Conservation (phyloP, 2,329 filamentous ascomycete species). For the Fusarium mangiferae region DNA sequence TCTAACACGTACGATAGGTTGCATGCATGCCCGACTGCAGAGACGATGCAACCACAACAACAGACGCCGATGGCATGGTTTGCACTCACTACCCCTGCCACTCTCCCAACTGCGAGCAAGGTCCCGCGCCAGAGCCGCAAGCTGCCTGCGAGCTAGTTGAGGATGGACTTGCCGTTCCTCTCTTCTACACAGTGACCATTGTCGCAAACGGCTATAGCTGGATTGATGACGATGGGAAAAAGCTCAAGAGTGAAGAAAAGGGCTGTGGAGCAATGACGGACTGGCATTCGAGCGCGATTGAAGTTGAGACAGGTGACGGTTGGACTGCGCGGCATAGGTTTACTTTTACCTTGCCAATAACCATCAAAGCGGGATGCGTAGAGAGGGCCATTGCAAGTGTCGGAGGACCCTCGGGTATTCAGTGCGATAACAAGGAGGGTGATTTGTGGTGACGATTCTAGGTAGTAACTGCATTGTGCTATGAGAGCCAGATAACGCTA, state of each 20-base stretch:
- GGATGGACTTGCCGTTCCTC: background rate
- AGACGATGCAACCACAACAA: background rate
- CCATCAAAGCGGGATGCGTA: background rate
- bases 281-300: background rate
- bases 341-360: background rate
- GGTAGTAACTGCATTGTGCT: accelerated
- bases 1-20: background rate
- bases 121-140: accelerated
- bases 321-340: background rate
- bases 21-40: background rate
- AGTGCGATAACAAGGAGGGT: background rate
- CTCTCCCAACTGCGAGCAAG: background rate
- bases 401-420: accelerated
- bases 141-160: background rate
- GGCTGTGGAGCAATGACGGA: background rate
- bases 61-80: accelerated
- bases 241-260: background rate
- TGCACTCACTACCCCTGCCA: background rate
- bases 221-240: background rate
- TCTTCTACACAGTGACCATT: background rate
- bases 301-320: background rate
- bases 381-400: background rate
- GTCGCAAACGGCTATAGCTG: background rate
- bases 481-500: too few species aligned
- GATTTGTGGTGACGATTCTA: background rate